These are phyloP conservation scores for Corylus avellana DNA, from an alignment of 306 rosid species.

Conservation along the genomic window DNA sequence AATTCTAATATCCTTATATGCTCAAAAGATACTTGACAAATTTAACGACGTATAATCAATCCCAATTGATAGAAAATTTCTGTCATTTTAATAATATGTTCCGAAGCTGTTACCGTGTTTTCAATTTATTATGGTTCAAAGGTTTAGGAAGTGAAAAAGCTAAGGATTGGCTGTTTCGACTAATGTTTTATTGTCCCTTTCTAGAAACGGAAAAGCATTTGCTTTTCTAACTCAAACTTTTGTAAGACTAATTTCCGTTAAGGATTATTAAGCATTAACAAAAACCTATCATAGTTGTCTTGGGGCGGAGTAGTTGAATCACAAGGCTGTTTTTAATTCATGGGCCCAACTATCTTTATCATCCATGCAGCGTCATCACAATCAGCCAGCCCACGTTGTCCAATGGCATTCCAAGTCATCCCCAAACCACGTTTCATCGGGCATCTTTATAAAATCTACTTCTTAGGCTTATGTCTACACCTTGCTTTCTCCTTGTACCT, in stretches of 20 bases:
- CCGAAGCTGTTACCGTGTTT: background rate
- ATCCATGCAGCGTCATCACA: conserved; percentile 19
- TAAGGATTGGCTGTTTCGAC: background rate
- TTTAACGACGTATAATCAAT: too few species aligned
- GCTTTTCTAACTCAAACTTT: conserved; percentile 17
- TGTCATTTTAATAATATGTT: background rate
- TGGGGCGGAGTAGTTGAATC: conserved; percentile 26
- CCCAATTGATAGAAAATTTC: too few species aligned
- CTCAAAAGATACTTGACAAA: too few species aligned
- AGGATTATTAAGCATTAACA: background rate
- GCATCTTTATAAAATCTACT: too few species aligned
- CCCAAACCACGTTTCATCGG: conserved; percentile 8
- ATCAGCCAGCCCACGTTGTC: conserved; percentile 24
- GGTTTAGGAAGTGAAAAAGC: conserved; percentile 4
- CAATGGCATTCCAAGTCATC: conserved; percentile 12
- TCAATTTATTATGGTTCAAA: background rate
- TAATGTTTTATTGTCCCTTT: background rate
- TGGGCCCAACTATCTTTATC: conserved; percentile 32
- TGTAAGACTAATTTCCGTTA: background rate
- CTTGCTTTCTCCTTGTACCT: background rate
- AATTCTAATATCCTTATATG: too few species aligned
- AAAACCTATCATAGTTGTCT: background rate
- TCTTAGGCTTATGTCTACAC: background rate
- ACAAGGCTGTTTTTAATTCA: conserved; percentile 10
- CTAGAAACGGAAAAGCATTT: conserved; percentile 15